phyloP scores from a whole-genome alignment of 345 rosid species.

The Linum tenue region DNA sequence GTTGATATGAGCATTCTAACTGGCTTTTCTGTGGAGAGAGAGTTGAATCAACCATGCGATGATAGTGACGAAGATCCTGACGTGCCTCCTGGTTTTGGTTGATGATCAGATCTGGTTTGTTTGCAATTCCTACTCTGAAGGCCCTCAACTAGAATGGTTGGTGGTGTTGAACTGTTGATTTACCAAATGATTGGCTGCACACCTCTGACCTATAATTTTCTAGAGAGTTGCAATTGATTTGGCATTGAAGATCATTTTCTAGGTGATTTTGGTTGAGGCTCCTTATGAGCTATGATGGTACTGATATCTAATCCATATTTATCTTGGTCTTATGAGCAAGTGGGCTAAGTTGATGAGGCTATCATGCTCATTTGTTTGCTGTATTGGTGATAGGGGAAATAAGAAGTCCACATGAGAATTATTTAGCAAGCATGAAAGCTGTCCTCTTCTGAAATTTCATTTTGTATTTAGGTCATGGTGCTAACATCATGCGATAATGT shows the following conservation, averaged over 20 bases:
- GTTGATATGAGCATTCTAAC: constrained; percentile 22
- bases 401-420: background rate
- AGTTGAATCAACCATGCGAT: constrained; percentile 16
- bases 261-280: background rate
- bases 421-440: constrained; percentile 1
- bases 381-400: background rate
- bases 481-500: background rate
- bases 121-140: background rate
- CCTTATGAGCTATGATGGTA: background rate
- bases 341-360: background rate
- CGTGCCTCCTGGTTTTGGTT: constrained; percentile 75
- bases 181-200: background rate
- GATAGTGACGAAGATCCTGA: constrained; percentile 67
- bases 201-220: no score
- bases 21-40: constrained; percentile 26
- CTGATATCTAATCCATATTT: constrained; percentile 2
- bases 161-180: background rate
- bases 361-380: background rate
- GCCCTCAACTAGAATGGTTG: constrained; percentile 3
- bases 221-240: background rate
- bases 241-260: constrained; percentile 7
- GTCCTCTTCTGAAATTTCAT: background rate
- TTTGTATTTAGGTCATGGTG: no score
- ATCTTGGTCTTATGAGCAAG: background rate
- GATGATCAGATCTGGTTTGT: constrained; percentile 10